phyloP scores from a whole-genome alignment of 2,329 filamentous ascomycete genomes.

The Aureobasidium sp. region DNA sequence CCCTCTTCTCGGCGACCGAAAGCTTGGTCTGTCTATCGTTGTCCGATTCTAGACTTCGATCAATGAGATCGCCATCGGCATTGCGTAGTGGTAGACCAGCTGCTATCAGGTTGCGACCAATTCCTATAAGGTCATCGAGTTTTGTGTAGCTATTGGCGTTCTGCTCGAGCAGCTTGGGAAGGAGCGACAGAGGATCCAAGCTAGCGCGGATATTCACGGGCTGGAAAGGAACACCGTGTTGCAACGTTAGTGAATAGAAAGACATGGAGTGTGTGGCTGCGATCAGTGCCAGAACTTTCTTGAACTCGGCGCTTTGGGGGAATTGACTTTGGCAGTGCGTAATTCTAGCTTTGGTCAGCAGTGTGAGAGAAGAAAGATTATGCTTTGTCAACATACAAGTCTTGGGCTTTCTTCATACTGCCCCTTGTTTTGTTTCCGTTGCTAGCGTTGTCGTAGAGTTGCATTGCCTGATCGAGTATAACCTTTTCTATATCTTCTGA shows the following conservation, averaged over 20 bases:
- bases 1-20: constrained; percentile 51
- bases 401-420: constrained; percentile 67
- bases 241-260: constrained; percentile 68
- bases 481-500: constrained; percentile 48
- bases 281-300: constrained; percentile 56
- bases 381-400: constrained; percentile 49
- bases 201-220: constrained; percentile 72
- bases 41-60: constrained; percentile 18
- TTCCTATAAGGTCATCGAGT: constrained; percentile 62
- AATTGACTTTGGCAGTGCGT: constrained; percentile 56
- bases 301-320: constrained; percentile 42
- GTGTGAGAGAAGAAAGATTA: constrained; percentile 15
- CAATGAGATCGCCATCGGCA: constrained; percentile 25
- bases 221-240: constrained; percentile 71
- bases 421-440: constrained; percentile 72
- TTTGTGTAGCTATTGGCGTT: constrained; percentile 67
- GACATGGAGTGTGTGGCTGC: constrained; percentile 67
- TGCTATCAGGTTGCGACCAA: constrained; percentile 58
- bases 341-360: constrained; percentile 41
- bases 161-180: constrained; percentile 66
- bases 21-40: constrained; percentile 6
- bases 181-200: constrained; percentile 63
- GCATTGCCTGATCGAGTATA: constrained; percentile 56
- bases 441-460: constrained; percentile 71
- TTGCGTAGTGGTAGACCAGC: constrained; percentile 33